Percentiles rank a stretch among this genome's conserved stretches.
Evolutionary conservation across 1,284 basidiomycete species (phyloP).

Genomic region (Apiotrichum laibachii): DNA sequence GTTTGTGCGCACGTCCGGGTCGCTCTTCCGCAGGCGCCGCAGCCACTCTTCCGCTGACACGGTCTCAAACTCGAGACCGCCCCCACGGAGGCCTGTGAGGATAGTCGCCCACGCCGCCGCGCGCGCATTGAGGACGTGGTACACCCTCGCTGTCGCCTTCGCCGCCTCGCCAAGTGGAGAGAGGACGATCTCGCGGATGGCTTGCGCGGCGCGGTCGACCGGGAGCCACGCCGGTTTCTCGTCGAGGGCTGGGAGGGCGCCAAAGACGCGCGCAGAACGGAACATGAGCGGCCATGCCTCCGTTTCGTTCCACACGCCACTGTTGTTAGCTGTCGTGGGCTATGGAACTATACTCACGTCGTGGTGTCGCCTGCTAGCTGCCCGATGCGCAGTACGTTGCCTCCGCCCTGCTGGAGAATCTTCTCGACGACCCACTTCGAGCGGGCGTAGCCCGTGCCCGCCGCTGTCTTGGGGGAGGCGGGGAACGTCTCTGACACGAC

Average conservation of each 20-base stretch:
- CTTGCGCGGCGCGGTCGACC: conserved; percentile 58
- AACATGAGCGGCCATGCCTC: conserved; percentile 57
- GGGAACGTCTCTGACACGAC: conserved; percentile 35
- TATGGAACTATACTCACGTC: conserved; percentile 28
- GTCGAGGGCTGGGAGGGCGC: conserved; percentile 54
- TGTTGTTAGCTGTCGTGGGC: background rate
- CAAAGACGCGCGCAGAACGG: conserved; percentile 52
- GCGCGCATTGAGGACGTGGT: conserved; percentile 65
- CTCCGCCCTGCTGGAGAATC: conserved; percentile 53
- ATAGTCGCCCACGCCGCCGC: conserved; percentile 58
- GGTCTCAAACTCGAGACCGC: conserved; percentile 69
- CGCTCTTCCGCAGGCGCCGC: conserved; percentile 51
- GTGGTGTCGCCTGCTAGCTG: conserved; percentile 58
- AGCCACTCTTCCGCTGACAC: conserved; percentile 64
- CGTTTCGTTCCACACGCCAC: conserved; percentile 62
- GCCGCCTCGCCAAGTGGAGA: too few species aligned
- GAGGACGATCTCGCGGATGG: conserved; percentile 57
- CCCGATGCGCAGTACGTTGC: conserved; percentile 46
- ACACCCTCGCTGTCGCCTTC: conserved; percentile 50
- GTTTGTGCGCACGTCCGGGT: conserved; percentile 54
- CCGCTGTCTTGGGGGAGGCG: conserved; percentile 32
- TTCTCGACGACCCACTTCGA: conserved; percentile 65
- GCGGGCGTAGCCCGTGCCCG: conserved; percentile 58
- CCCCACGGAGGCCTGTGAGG: conserved; percentile 60
- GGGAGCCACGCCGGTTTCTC: conserved; percentile 61